phyloP scores from a whole-genome alignment of 2,329 filamentous ascomycete species.

The Ilyonectria mors-panacis region DNA sequence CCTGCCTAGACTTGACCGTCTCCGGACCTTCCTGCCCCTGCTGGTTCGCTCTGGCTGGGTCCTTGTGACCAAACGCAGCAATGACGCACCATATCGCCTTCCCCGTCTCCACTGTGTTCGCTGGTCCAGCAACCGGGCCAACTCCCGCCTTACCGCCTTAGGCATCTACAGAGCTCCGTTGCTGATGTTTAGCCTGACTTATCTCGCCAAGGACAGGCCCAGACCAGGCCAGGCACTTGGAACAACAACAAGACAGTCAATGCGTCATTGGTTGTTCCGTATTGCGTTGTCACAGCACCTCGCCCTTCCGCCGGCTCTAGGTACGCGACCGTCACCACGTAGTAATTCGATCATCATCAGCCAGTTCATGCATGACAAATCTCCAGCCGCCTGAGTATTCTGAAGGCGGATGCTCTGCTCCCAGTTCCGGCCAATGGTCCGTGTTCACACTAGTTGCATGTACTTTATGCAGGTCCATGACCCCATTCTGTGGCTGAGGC shows the following conservation, averaged over 20 bases:
- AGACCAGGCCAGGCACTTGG: constrained; percentile 27
- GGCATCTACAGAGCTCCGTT: constrained; percentile 37
- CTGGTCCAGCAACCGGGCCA: constrained; percentile 45
- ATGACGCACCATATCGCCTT: constrained; percentile 49
- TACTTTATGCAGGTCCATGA: constrained; percentile 29
- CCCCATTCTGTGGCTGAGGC: constrained; percentile 12
- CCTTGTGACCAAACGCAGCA: constrained; percentile 46
- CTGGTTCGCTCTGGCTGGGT: constrained; percentile 36
- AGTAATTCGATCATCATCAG: not conserved
- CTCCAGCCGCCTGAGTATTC: not conserved
- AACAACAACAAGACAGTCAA: constrained; percentile 11
- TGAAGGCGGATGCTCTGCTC: not conserved
- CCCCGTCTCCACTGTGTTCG: constrained; percentile 41
- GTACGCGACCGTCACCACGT: not conserved
- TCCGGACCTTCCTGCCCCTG: constrained; percentile 25
- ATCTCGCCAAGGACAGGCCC: constrained; percentile 27
- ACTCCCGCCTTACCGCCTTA: constrained; percentile 46
- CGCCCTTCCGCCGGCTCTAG: not conserved
- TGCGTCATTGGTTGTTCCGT: constrained; percentile 15
- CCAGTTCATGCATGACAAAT: not conserved
- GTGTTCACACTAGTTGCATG: constrained; percentile 18
- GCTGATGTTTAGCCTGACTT: constrained; percentile 15
- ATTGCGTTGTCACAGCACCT: constrained; percentile 10
- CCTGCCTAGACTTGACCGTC: constrained; percentile 44
- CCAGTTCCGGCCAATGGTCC: not conserved